A percentile compares a stretch with the other conserved stretches of the same genome.
Conservation (phyloP, 768 basidiomycete species). For the Lyophyllum shimeji region DNA sequence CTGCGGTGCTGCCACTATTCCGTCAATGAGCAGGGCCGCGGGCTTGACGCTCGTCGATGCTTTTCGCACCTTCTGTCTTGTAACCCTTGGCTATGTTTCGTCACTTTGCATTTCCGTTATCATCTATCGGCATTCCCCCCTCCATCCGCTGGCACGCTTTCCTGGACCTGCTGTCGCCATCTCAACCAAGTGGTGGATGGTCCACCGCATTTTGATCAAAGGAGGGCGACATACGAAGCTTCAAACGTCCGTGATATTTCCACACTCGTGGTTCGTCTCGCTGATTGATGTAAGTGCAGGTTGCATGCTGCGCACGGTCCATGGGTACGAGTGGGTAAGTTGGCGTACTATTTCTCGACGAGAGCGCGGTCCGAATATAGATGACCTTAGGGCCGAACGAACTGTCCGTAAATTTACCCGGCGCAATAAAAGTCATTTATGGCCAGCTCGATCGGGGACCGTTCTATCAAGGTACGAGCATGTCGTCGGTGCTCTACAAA, state of each 20-base stretch:
- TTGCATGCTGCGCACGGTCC: constrained; percentile 3
- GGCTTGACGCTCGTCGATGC: too few relatives aligned
- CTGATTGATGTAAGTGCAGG: not conserved
- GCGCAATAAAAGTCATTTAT: not conserved
- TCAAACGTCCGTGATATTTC: not conserved
- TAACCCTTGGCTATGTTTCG: too few relatives aligned
- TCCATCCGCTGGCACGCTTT: not conserved
- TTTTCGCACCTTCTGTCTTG: too few relatives aligned
- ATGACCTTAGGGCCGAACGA: not conserved
- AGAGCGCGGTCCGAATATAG: too few relatives aligned
- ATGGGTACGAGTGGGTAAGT: constrained; percentile 4
- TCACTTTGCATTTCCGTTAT: too few relatives aligned
- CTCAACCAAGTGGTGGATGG: constrained; percentile 2
- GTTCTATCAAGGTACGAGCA: not conserved
- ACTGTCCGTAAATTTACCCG: not conserved
- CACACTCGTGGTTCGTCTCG: not conserved
- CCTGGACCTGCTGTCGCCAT: not conserved
- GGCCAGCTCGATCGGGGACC: not conserved
- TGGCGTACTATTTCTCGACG: not conserved
- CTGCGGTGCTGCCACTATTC: too few relatives aligned
- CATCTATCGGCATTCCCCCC: not conserved
- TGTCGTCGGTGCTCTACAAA: too few relatives aligned
- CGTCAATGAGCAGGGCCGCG: too few relatives aligned
- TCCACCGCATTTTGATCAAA: constrained; percentile 2
- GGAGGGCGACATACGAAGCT: constrained; percentile 1